A percentile compares a stretch with the other conserved stretches of the same genome.
Evolutionary conservation across 148 eudicot genomes (phyloP).

Genomic region (Rhododendron mucronatum): DNA sequence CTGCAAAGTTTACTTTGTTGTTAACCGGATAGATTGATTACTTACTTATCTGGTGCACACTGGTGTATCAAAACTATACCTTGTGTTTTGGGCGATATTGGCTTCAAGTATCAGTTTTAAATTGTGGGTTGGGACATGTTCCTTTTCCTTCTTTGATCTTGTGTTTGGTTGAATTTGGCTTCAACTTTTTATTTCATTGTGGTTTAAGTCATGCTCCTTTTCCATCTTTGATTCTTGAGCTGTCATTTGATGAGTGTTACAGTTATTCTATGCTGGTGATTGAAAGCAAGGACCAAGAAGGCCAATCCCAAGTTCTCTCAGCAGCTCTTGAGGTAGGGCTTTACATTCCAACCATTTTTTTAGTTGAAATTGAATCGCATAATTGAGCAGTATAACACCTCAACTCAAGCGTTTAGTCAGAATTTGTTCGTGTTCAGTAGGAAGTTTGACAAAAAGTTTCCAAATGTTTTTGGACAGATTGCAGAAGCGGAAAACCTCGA

Average conservation of each 20-base stretch:
- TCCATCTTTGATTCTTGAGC: neutral
- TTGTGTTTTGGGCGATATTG: neutral
- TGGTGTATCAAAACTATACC: neutral
- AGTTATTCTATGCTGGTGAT: slow-evolving; percentile 86
- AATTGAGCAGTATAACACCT: too few species aligned
- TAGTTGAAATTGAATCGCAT: too few species aligned
- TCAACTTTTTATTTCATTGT: neutral
- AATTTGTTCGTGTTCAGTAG: too few species aligned
- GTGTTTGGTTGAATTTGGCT: neutral
- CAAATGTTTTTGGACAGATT: too few species aligned
- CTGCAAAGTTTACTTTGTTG: neutral
- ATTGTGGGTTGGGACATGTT: neutral
- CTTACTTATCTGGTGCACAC: neutral
- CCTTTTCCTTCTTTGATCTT: neutral
- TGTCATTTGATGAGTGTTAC: slow-evolving; percentile 20
- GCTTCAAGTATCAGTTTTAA: neutral
- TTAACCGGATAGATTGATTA: neutral
- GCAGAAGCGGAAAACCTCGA: too few species aligned
- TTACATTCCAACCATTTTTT: too few species aligned
- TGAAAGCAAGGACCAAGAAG: slow-evolving; percentile 86
- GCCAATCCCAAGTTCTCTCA: too few species aligned
- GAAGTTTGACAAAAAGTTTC: too few species aligned
- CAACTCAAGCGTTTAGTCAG: too few species aligned
- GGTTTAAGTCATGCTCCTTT: too few species aligned
- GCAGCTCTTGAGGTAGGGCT: too few species aligned